These are phyloP conservation scores for Barbatosphaeria neglecta DNA, from an alignment of 495 filamentous ascomycete genomes.

Conservation along the genomic window DNA sequence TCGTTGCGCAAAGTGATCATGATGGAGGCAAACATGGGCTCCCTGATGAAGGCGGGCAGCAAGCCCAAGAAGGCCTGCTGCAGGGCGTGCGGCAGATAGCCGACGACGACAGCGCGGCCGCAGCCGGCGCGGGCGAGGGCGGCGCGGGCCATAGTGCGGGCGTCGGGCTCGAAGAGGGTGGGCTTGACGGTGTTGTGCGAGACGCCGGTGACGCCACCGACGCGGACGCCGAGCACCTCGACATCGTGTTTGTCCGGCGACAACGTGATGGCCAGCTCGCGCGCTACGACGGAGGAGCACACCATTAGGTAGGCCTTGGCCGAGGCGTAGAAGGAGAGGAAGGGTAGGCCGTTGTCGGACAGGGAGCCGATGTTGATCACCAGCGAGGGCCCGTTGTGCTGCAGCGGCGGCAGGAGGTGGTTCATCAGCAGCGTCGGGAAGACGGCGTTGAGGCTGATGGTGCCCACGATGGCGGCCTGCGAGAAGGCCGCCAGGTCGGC, in stretches of 20 bases:
- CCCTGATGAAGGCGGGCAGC: neutral
- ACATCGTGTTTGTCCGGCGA: slow-evolving; percentile 3
- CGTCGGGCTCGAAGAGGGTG: slow-evolving; percentile 8
- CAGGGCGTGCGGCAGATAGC: slow-evolving; percentile 18
- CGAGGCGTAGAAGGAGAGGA: slow-evolving; percentile 12
- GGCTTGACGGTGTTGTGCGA: slow-evolving; percentile 3
- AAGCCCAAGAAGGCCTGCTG: slow-evolving; percentile 3
- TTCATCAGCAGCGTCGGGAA: slow-evolving; percentile 9
- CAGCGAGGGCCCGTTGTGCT: slow-evolving; percentile 9
- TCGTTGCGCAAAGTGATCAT: neutral
- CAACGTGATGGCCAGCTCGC: slow-evolving; percentile 4
- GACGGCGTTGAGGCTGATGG: slow-evolving; percentile 7
- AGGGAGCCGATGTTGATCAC: slow-evolving; percentile 13
- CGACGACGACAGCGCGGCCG: slow-evolving; percentile 9
- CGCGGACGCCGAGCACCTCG: slow-evolving; percentile 11
- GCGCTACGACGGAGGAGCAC: slow-evolving; percentile 4
- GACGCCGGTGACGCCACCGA: slow-evolving; percentile 11
- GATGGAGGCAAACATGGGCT: neutral
- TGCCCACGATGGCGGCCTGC: neutral
- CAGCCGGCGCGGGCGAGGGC: slow-evolving; percentile 17
- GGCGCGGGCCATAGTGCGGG: slow-evolving; percentile 12
- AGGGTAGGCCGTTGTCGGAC: slow-evolving; percentile 12
- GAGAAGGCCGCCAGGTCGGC: slow-evolving; percentile 2
- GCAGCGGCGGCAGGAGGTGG: slow-evolving; percentile 8
- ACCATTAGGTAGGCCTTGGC: slow-evolving; percentile 9